Evolutionary conservation across 495 filamentous ascomycete genomes (phyloP).

Genomic region (Oleoguttula mirabilis): DNA sequence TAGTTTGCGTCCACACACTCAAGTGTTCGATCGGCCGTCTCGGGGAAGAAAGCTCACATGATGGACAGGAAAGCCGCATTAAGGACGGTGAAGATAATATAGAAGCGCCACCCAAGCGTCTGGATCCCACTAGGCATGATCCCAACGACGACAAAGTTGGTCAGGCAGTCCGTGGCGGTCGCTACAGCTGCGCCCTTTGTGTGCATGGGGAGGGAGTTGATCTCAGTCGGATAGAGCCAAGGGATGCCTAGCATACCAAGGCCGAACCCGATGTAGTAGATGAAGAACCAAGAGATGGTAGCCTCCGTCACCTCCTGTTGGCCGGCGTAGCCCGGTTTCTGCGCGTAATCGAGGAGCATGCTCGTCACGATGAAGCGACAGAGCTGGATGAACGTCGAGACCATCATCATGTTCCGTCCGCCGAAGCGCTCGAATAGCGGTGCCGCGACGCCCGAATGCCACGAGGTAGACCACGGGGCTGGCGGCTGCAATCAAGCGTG

Average conservation of each 20-base stretch:
- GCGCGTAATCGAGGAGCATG: not conserved
- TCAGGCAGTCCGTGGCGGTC: constrained; percentile 39
- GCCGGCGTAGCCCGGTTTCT: not conserved
- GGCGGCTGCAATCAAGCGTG: not conserved
- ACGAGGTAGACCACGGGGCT: not conserved
- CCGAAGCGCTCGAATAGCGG: not conserved
- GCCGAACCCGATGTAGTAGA: constrained; percentile 55
- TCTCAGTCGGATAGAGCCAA: constrained; percentile 45
- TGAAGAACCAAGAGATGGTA: constrained; percentile 54
- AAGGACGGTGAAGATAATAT: constrained; percentile 61
- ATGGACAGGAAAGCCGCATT: constrained; percentile 60
- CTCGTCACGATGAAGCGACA: not conserved
- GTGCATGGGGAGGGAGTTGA: constrained; percentile 43
- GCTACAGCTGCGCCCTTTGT: constrained; percentile 40
- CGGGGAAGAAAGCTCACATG: constrained; percentile 67
- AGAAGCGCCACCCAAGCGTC: constrained; percentile 61
- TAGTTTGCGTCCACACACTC: constrained; percentile 56
- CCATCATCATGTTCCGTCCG: constrained; percentile 1
- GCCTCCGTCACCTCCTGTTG: constrained; percentile 27
- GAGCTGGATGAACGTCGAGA: not conserved
- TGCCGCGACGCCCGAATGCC: not conserved
- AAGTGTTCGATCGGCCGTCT: constrained; percentile 54
- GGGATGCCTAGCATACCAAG: constrained; percentile 33
- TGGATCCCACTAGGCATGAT: constrained; percentile 62
- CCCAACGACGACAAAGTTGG: constrained; percentile 55